phyloP scores from a whole-genome alignment of 1,284 basidiomycete species.

The Psilocybe mexicana region DNA sequence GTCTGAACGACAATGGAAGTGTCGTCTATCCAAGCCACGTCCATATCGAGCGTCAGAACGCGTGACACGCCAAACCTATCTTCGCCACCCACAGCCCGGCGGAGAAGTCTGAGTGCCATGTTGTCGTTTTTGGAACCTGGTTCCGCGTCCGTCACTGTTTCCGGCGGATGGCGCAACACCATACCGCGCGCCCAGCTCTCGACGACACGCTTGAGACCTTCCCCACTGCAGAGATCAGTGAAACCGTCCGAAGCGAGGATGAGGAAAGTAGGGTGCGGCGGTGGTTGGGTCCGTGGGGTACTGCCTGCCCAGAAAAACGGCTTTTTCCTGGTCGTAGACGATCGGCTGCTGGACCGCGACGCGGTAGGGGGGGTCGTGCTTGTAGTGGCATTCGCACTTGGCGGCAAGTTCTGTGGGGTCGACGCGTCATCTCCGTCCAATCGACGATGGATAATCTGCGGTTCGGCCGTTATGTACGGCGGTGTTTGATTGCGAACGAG shows the following conservation, averaged over 20 bases:
- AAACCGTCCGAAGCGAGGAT: constrained; percentile 70
- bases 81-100: constrained; percentile 60
- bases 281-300: constrained; percentile 2
- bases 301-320: constrained; percentile 15
- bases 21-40: constrained; percentile 69
- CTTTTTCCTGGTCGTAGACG: constrained; percentile 19
- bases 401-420: constrained; percentile 7
- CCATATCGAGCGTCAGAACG: constrained; percentile 66
- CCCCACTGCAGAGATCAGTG: constrained; percentile 54
- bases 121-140: constrained; percentile 35
- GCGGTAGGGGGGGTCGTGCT: constrained; percentile 1
- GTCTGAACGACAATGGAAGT: constrained; percentile 67
- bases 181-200: constrained; percentile 50
- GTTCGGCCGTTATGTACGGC: constrained; percentile 65
- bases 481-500: constrained; percentile 62
- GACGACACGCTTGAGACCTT: constrained; percentile 44
- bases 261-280: constrained; percentile 46
- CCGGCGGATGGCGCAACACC: constrained; percentile 23
- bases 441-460: constrained; percentile 59
- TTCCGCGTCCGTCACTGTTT: constrained; percentile 23
- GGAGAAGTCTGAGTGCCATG: constrained; percentile 57
- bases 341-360: constrained; percentile 11
- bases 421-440: constrained; percentile 32
- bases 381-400: background rate
- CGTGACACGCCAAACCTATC: constrained; percentile 53